Percentiles rank a stretch among this genome's conserved stretches.
phyloP scores from a whole-genome alignment of 129 eudicot genomes.

The Rutidosis leptorrhynchoides region DNA sequence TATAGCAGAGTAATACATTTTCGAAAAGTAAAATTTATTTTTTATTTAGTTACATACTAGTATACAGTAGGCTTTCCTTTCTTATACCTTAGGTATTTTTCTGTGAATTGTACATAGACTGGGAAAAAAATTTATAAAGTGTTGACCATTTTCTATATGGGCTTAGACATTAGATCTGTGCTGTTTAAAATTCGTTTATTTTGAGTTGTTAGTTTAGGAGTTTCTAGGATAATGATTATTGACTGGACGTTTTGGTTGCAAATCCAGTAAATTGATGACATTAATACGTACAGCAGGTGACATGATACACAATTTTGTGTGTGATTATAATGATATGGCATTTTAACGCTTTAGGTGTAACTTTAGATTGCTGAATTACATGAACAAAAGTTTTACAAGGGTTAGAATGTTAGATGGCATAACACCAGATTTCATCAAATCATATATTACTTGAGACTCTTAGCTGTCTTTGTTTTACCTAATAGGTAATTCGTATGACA shows the following conservation, averaged over 20 bases:
- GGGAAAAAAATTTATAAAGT: neutral
- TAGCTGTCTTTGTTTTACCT: neutral
- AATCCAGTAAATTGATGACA: neutral
- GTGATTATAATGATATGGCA: neutral
- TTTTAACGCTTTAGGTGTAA: neutral
- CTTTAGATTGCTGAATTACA: neutral
- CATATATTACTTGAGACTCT: neutral
- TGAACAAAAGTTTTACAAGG: neutral
- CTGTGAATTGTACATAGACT: neutral
- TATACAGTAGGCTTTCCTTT: slow-evolving; percentile 2
- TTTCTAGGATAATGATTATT: neutral
- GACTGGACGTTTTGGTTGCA: neutral
- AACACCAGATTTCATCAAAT: too few species aligned
- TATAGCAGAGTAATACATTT: too few species aligned
- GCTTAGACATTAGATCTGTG: neutral
- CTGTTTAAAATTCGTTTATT: neutral
- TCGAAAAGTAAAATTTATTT: too few species aligned
- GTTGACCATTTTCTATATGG: neutral
- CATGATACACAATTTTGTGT: neutral
- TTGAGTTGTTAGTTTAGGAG: neutral
- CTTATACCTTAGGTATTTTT: neutral
- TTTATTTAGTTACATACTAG: too few species aligned
- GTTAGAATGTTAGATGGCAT: neutral
- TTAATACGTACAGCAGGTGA: neutral
- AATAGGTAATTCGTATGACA: neutral